phyloP scores from a whole-genome alignment of 2,329 filamentous ascomycete species.

The Exophiala lecanii-corni region DNA sequence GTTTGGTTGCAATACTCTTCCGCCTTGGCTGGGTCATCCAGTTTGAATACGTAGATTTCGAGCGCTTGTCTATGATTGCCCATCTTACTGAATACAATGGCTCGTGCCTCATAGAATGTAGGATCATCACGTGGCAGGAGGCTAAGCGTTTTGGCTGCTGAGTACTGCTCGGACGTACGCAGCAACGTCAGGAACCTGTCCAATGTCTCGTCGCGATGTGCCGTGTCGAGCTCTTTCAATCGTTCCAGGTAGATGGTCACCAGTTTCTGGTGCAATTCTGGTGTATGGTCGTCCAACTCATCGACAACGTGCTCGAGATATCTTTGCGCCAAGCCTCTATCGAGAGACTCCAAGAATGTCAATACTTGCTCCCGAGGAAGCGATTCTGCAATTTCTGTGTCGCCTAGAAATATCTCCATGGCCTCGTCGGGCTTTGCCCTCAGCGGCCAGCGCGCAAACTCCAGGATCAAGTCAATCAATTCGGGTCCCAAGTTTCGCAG shows the following conservation, averaged over 20 bases:
- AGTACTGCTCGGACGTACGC: conserved; percentile 72
- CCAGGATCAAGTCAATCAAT: conserved; percentile 82
- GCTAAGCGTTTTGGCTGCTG: conserved; percentile 69
- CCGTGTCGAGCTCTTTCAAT: conserved; percentile 39
- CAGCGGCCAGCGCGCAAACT: conserved; percentile 87
- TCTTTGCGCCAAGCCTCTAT: conserved; percentile 65
- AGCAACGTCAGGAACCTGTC: conserved; percentile 70
- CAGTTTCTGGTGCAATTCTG: conserved; percentile 81
- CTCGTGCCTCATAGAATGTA: conserved; percentile 81
- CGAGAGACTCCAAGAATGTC: conserved; percentile 66
- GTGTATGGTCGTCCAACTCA: conserved; percentile 77
- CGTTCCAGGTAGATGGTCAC: conserved; percentile 65
- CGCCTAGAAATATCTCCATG: conserved; percentile 89
- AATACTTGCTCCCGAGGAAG: conserved; percentile 73
- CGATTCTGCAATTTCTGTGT: conserved; percentile 91
- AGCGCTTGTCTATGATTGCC: conserved; percentile 90
- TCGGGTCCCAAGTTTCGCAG: conserved; percentile 84
- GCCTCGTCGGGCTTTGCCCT: conserved; percentile 66
- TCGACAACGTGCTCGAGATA: conserved; percentile 90
- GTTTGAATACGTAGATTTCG: conserved; percentile 96
- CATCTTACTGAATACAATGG: conserved; percentile 90
- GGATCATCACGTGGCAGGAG: conserved; percentile 78
- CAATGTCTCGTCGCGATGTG: conserved; percentile 56
- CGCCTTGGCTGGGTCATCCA: conserved; percentile 80
- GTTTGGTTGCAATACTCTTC: conserved; percentile 94